Conservation (phyloP, 148 eudicot species). For the Agrostemma githago region DNA sequence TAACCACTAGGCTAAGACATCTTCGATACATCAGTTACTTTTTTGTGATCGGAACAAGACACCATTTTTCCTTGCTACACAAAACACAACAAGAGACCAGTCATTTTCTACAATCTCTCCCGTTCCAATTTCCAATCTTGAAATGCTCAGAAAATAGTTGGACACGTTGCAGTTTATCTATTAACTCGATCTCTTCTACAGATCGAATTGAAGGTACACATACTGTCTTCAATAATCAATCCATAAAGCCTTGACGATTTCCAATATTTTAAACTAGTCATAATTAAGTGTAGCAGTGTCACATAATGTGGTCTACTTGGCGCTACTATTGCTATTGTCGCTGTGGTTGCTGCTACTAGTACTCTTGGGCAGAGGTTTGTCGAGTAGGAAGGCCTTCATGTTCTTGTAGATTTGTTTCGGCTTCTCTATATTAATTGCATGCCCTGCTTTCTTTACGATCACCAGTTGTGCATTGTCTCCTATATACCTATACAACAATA, state of each 20-base stretch:
- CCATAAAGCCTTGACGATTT: background rate
- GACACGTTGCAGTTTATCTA: background rate
- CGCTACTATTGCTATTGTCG: conserved; percentile 24
- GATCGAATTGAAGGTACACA: background rate
- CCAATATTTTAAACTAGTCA: background rate
- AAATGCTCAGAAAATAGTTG: background rate
- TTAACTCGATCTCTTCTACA: background rate
- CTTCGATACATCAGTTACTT: no score
- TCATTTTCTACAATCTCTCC: no score
- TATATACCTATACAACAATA: conserved; percentile 47
- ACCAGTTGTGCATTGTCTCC: conserved; percentile 64
- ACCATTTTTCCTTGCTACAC: no score
- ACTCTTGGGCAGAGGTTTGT: conserved; percentile 22
- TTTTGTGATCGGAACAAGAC: no score
- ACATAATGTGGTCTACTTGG: conserved; percentile 19
- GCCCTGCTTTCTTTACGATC: conserved; percentile 66
- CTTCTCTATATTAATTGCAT: conserved; percentile 75
- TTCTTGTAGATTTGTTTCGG: conserved; percentile 49
- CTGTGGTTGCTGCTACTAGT: conserved; percentile 26
- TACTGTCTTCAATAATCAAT: background rate
- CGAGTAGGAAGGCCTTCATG: conserved; percentile 55
- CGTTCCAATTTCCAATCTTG: no score
- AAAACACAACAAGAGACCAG: no score
- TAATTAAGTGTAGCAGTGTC: background rate
- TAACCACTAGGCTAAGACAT: no score